Conservation (phyloP, 805 yeast species). For the Myxozyma lipomycoides region DNA sequence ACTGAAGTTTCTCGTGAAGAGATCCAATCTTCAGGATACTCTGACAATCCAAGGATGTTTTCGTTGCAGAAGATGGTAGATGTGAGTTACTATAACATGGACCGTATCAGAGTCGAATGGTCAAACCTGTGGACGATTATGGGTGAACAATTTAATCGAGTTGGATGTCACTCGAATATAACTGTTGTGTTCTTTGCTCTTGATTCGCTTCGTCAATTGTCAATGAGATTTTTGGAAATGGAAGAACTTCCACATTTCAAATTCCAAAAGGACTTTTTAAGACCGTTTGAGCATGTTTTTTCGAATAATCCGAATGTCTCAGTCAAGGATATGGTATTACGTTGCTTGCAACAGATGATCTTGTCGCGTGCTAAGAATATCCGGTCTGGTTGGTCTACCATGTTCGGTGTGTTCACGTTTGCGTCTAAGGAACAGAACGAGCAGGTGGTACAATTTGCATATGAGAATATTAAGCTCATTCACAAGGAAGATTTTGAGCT, state of each 20-base stretch:
- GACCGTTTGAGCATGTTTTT: constrained; percentile 82
- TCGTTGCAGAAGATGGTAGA: constrained; percentile 94
- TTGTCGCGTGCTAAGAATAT: constrained; percentile 67
- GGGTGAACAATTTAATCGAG: constrained; percentile 82
- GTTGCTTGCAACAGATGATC: constrained; percentile 83
- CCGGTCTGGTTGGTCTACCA: constrained; percentile 92
- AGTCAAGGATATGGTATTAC: constrained; percentile 84
- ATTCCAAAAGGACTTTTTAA: constrained; percentile 88
- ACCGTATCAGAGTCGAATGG: constrained; percentile 94
- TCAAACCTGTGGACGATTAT: constrained; percentile 89
- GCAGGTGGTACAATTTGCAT: constrained; percentile 58
- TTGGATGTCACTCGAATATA: constrained; percentile 73
- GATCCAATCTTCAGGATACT: constrained; percentile 79
- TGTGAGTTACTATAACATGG: constrained; percentile 96
- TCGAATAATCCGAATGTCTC: constrained; percentile 60
- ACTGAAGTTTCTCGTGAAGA: constrained; percentile 87
- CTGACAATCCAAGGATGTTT: constrained; percentile 81
- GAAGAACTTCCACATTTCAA: constrained; percentile 94
- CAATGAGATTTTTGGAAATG: constrained; percentile 85
- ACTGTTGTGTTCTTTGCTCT: constrained; percentile 84
- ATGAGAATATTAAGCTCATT: constrained; percentile 58
- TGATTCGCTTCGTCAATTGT: constrained; percentile 87
- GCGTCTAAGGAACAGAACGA: constrained; percentile 63
- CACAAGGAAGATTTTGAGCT: constrained; percentile 57
- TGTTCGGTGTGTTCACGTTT: constrained; percentile 69